phyloP scores from a whole-genome alignment of 768 basidiomycete genomes.

The Imleria badia region DNA sequence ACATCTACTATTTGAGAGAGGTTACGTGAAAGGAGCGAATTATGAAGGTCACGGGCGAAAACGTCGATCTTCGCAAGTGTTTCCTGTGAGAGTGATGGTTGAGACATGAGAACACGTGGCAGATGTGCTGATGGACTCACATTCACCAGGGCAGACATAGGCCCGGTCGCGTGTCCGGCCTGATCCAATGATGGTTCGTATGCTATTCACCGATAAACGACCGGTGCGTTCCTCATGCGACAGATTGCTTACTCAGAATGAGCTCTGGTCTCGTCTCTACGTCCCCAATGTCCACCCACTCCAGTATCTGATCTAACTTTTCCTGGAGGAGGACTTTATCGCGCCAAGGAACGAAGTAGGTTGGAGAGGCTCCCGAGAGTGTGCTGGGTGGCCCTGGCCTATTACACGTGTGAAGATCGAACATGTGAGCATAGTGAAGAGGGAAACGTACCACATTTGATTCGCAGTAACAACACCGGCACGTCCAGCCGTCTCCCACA shows the following conservation, averaged over 20 bases:
- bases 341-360: conserved; percentile 80
- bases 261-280: conserved; percentile 70
- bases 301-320: conserved; percentile 75
- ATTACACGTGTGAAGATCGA: neutral
- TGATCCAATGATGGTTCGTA: conserved; percentile 88
- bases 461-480: conserved; percentile 78
- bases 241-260: conserved; percentile 55
- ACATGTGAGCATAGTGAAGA: neutral
- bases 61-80: conserved; percentile 67
- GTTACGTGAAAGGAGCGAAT: conserved; percentile 64
- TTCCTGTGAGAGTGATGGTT: conserved; percentile 36
- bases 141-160: conserved; percentile 67
- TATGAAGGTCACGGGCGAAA: conserved; percentile 71
- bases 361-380: conserved; percentile 58
- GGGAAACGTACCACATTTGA: conserved; percentile 77
- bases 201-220: conserved; percentile 38
- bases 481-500: conserved; percentile 87
- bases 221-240: neutral
- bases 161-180: conserved; percentile 74
- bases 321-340: conserved; percentile 53
- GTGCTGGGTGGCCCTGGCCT: conserved; percentile 87
- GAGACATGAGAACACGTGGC: neutral
- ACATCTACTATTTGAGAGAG: conserved; percentile 83
- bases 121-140: conserved; percentile 38
- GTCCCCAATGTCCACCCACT: conserved; percentile 78